Evolutionary conservation across 345 rosid genomes (phyloP), one percentile per base, ranked within the genome.

Genomic region (Ceriops tagal): DNA sequence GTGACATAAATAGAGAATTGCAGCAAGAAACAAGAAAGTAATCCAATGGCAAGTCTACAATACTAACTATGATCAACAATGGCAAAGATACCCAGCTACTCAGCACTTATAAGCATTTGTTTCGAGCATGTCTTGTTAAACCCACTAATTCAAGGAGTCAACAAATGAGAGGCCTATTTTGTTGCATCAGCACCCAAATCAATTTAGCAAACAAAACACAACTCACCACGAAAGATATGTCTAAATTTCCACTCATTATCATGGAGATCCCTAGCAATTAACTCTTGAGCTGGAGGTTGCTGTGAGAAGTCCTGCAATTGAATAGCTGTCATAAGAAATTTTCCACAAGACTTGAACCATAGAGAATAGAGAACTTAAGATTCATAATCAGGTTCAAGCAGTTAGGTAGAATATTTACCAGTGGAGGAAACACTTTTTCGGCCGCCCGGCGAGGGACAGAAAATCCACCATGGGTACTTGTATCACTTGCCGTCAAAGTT

Each of bases 401-500:
- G 37, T 22, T 8, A 20, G 0, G 34, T 43, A 68, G 43, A 73
- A 55, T 47, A 71, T 58, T 52, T 83, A 96, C 98, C 93, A 96
- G 72, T 9, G 98, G 98, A 66, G 99, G 99, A 68, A 96, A 96
- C 72, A 96, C 99, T 87, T 96, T 96, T 73, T 96, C 99, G 62
- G 99, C 99, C 65, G 99, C 96, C 64, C 98, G 83, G 26, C 99
- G 96, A 69, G 99, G 99, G 39, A 96, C 99, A 52, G 99, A 96
- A 72, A 96, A 96, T 66, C 99, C 99, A 53, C 99, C 99, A 72
- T 96, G 99, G 72, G 99, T 96, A 74, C 99, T 96, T 31, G 99
- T 95, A 75, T 95, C 99, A 72, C 99, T 95, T 15, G 99, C 99
- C 5, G 99, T 95, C 81, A 96, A 73, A 53, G 99, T 96, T 75